A percentile compares a stretch with the other conserved stretches of the same genome.
Conservation (phyloP, 768 basidiomycete genomes). For the Infundibulicybe gibba region DNA sequence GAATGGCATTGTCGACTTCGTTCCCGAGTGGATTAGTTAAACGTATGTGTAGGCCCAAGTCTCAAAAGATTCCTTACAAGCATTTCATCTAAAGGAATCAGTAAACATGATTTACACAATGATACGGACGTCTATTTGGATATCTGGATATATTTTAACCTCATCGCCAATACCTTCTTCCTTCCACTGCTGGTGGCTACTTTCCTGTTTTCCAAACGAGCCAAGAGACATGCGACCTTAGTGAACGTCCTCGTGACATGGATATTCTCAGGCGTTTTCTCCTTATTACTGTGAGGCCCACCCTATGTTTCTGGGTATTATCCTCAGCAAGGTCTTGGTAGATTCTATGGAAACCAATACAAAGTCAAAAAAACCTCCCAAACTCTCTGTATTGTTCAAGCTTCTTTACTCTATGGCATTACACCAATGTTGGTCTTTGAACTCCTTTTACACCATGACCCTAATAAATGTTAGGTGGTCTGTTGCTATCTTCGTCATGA, state of each 20-base stretch:
- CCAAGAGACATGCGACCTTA: constrained; percentile 36
- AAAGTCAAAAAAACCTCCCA: constrained; percentile 28
- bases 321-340: constrained; percentile 3
- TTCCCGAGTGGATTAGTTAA: no score
- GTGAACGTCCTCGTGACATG: constrained; percentile 45
- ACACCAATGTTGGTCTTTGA: constrained; percentile 29
- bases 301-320: neutral
- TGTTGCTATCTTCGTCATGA: constrained; percentile 29
- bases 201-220: constrained; percentile 35
- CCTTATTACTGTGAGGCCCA: constrained; percentile 35
- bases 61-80: no score
- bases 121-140: neutral
- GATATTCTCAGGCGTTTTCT: constrained; percentile 41
- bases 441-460: neutral
- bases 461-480: constrained; percentile 25
- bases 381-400: constrained; percentile 39
- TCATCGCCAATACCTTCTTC: constrained; percentile 41
- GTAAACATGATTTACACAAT: no score
- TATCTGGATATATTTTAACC: constrained; percentile 29
- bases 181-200: constrained; percentile 40
- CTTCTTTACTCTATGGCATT: constrained; percentile 35
- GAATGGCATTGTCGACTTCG: no score
- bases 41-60: no score
- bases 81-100: no score
- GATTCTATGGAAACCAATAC: constrained; percentile 37